These are phyloP conservation scores for Blastocystis sp. DNA, from an alignment of 352 stramenopile species.

Conservation along the genomic window DNA sequence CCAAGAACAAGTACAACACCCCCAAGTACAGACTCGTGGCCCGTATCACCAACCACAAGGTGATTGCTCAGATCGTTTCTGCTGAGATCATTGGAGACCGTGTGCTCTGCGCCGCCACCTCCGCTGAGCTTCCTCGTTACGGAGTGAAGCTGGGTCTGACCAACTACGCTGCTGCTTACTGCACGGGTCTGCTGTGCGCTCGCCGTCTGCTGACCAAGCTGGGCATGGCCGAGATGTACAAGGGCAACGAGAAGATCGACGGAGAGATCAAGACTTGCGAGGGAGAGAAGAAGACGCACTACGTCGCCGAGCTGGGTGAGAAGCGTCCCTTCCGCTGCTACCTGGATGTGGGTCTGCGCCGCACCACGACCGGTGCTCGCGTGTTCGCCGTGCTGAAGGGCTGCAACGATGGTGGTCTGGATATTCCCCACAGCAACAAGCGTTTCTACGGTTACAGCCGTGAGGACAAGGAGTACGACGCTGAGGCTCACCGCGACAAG, in stretches of 20 bases:
- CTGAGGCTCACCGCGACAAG: conserved; percentile 86
- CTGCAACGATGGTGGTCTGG: conserved; percentile 88
- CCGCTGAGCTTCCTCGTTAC: conserved; percentile 88
- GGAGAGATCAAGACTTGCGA: conserved; percentile 85
- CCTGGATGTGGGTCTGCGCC: conserved; percentile 89
- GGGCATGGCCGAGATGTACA: conserved; percentile 81
- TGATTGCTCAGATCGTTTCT: conserved; percentile 97
- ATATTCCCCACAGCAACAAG: conserved; percentile 96
- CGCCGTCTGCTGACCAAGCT: conserved; percentile 91
- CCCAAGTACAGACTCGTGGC: conserved; percentile 92
- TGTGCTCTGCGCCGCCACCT: conserved; percentile 81
- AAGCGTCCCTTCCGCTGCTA: conserved; percentile 95
- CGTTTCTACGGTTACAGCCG: conserved; percentile 96
- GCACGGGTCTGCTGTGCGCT: conserved; percentile 82
- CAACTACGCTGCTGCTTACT: conserved; percentile 97
- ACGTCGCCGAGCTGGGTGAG: conserved; percentile 91
- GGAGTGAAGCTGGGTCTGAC: conserved; percentile 88
- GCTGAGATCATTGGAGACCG: conserved; percentile 93
- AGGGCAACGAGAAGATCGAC: conserved; percentile 73
- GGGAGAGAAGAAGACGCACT: conserved; percentile 86
- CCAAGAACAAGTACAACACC: conserved; percentile 99
- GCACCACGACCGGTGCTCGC: conserved; percentile 90
- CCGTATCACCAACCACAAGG: conserved; percentile 81
- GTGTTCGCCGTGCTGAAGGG: conserved; percentile 98
- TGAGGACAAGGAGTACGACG: conserved; percentile 94